Percentiles rank a stretch among this genome's conserved stretches.
Conservation (phyloP, 192 early-diverging fungal species). For the Backusella macrospora region DNA sequence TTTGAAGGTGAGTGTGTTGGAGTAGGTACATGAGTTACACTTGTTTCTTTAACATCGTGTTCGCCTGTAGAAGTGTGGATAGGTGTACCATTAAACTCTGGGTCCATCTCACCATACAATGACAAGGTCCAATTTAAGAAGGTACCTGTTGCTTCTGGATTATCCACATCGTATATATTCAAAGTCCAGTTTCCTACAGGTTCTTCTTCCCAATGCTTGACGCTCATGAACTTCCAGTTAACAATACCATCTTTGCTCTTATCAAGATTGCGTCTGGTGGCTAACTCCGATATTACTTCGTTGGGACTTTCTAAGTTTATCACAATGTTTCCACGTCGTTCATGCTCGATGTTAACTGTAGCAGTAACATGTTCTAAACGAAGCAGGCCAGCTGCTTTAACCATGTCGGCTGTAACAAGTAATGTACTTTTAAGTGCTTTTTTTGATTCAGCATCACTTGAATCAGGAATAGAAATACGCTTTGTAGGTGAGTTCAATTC, state of each 20-base stretch:
- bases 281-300: slow-evolving; percentile 67
- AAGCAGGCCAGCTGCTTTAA: slow-evolving; percentile 58
- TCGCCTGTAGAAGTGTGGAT: not conserved
- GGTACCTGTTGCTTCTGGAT: slow-evolving; percentile 53
- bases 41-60: not conserved
- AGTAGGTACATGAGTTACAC: not conserved
- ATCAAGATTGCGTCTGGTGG: slow-evolving; percentile 64
- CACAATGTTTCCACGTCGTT: slow-evolving; percentile 77
- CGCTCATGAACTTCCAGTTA: slow-evolving; percentile 91
- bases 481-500: slow-evolving; percentile 45
- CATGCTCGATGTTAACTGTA: slow-evolving; percentile 76
- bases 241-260: slow-evolving; percentile 63
- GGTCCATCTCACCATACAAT: slow-evolving; percentile 43
- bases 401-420: slow-evolving; percentile 53
- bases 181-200: slow-evolving; percentile 81
- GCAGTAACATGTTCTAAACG: slow-evolving; percentile 85
- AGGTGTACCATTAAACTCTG: slow-evolving; percentile 17
- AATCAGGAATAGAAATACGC: slow-evolving; percentile 61
- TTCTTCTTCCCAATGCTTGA: slow-evolving; percentile 93
- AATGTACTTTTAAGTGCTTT: slow-evolving; percentile 43
- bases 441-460: slow-evolving; percentile 34
- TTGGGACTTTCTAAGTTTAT: slow-evolving; percentile 73
- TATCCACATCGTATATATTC: slow-evolving; percentile 60
- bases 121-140: slow-evolving; percentile 69
- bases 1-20: not conserved